These are phyloP conservation scores for Lenwebbia sp. DNA, from an alignment of 345 rosid species.

Conservation along the genomic window DNA sequence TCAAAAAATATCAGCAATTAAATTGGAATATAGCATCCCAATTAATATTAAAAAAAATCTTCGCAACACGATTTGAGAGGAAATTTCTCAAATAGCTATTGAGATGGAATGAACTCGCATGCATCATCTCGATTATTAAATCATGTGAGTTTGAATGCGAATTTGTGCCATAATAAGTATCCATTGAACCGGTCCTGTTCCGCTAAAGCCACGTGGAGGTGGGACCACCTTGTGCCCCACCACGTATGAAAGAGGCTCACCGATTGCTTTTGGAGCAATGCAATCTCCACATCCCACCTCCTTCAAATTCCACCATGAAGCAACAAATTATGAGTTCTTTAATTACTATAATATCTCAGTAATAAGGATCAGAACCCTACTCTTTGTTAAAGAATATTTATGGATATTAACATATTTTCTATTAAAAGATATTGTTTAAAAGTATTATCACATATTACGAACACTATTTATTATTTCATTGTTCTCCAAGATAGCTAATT, in stretches of 20 bases:
- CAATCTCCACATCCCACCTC: neutral
- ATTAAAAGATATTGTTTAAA: neutral
- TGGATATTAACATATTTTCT: neutral
- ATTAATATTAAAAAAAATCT: neutral
- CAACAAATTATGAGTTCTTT: neutral
- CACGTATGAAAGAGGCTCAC: neutral
- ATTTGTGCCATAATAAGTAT: neutral
- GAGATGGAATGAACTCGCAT: neutral
- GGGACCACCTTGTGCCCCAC: neutral
- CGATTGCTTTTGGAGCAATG: neutral
- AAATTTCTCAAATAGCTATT: neutral
- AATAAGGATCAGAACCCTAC: neutral
- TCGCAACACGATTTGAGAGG: neutral
- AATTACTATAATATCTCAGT: neutral
- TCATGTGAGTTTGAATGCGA: accelerated
- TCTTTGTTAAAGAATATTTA: neutral
- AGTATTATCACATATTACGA: neutral
- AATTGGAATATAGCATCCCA: neutral
- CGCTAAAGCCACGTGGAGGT: neutral
- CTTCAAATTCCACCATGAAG: neutral
- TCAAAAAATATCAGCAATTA: neutral
- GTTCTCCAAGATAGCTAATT: neutral
- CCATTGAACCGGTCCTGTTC: neutral
- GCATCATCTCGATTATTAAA: neutral
- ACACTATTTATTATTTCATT: neutral